phyloP scores from a whole-genome alignment of 495 filamentous ascomycete species.

The Lichenothelia convexa region DNA sequence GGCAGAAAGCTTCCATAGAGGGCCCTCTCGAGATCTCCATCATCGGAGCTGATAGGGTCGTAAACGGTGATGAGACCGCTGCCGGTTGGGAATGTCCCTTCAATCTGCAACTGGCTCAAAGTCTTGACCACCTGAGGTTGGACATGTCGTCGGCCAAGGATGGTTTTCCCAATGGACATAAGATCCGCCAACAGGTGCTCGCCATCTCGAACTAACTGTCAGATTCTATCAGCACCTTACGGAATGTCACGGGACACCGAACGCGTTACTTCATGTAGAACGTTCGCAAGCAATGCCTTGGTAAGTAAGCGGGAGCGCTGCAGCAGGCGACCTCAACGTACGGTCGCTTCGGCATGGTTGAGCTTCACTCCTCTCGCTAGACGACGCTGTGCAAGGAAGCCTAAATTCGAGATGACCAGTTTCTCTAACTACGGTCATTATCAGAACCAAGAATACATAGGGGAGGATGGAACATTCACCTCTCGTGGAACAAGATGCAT shows the following conservation, averaged over 20 bases:
- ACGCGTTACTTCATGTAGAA: slow-evolving; percentile 79
- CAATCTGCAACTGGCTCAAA: slow-evolving; percentile 72
- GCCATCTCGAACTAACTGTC: slow-evolving; percentile 85
- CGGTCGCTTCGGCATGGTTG: slow-evolving; percentile 82
- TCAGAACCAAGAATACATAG: too few species aligned
- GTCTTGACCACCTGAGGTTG: slow-evolving; percentile 63
- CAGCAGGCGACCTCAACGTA: slow-evolving; percentile 24
- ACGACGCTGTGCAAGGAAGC: slow-evolving; percentile 71
- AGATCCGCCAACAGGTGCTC: slow-evolving; percentile 78
- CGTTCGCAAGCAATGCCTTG: slow-evolving; percentile 71
- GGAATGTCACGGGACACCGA: neutral
- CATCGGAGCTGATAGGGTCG: slow-evolving; percentile 69
- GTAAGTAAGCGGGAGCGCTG: neutral
- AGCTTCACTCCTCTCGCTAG: slow-evolving; percentile 76
- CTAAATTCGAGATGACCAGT: slow-evolving; percentile 80
- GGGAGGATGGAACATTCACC: too few species aligned
- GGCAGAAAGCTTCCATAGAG: slow-evolving; percentile 89
- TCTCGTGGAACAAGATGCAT: too few species aligned
- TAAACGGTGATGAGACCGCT: slow-evolving; percentile 94
- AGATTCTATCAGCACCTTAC: neutral
- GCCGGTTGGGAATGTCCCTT: slow-evolving; percentile 80
- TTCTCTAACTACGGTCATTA: slow-evolving; percentile 66
- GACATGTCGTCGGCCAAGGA: slow-evolving; percentile 91
- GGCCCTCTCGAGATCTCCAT: slow-evolving; percentile 70
- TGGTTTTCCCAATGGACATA: slow-evolving; percentile 75